Conservation (phyloP, 164 flowering plant genomes). For the Echeveria elegans region DNA sequence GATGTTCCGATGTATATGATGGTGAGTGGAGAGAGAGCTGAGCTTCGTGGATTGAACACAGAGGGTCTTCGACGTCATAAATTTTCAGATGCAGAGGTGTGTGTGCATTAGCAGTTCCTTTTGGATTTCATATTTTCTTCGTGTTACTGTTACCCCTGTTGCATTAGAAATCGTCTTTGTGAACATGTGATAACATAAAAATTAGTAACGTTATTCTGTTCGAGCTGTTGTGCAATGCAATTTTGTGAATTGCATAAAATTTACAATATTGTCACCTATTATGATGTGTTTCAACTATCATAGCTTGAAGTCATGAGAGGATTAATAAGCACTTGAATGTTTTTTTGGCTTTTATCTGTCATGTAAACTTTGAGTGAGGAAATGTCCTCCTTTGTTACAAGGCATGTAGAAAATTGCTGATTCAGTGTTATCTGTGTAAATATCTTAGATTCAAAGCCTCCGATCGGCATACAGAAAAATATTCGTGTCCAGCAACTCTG, state of each 20-base stretch:
- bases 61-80: constrained; percentile 88
- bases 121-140: too few relatives aligned
- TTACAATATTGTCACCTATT: background rate
- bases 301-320: background rate
- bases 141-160: background rate
- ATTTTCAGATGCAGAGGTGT: constrained; percentile 71
- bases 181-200: background rate
- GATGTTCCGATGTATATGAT: constrained; percentile 87
- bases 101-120: too few relatives aligned
- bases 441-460: constrained; percentile 58
- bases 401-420: background rate
- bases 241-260: background rate
- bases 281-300: background rate
- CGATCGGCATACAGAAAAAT: constrained; percentile 65
- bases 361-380: background rate
- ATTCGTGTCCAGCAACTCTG: constrained; percentile 51
- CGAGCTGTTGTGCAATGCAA: background rate
- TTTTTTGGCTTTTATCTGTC: too few relatives aligned
- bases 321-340: too few relatives aligned
- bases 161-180: background rate
- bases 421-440: background rate
- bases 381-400: background rate
- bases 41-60: constrained; percentile 79
- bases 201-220: background rate
- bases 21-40: constrained; percentile 92